Base-by-base conservation (phyloP, 1,284 basidiomycete species). In the Wallemia mellicola region DNA sequence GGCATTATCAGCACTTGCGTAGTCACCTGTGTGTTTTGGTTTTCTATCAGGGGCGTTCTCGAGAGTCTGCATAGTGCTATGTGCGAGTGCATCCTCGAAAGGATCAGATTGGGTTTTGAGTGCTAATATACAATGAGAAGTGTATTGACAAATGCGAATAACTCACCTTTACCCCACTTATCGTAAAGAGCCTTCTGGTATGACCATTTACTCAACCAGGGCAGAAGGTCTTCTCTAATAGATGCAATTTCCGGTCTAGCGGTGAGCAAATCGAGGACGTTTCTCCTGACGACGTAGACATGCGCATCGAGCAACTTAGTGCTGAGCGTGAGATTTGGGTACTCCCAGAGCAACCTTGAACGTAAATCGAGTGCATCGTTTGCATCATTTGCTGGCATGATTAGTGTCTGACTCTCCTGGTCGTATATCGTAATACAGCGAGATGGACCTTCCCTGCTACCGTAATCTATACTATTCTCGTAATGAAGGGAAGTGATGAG, bases 121-220 rank as follows among this genome's bases (percentile, higher is more conserved):
- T n/a, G n/a, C n/a, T n/a, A n/a, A n/a, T n/a, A n/a, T n/a, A n/a
- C n/a, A n/a, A n/a, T n/a, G n/a, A n/a, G n/a, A n/a, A n/a, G n/a
- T n/a, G n/a, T n/a, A n/a, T n/a, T n/a, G 28, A 30, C 17, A 30
- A 30, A 30, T 30, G 28, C n/a, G n/a, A n/a, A n/a, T n/a, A n/a
- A n/a, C n/a, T n/a, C n/a, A n/a, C n/a, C n/a, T n/a, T n/a, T n/a
- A n/a, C n/a, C 7, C 70, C 70, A 73, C 54, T 63, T 58, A 22
- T 63, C 60, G 0, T 64, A 65, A 2, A 72, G 62, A 3, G 67
- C 66, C 28, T 64, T 63, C 62, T 73, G 70, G 67, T 86, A 87
- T 62, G 83, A 82, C 5, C 83, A 73, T 68, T 86, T 87, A 71
- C 85, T 82, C 55, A 91, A 68, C 84, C 86, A 91, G 0, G 87